phyloP scores from a whole-genome alignment of 2,329 filamentous ascomycete genomes.

The Fusarium sp. region DNA sequence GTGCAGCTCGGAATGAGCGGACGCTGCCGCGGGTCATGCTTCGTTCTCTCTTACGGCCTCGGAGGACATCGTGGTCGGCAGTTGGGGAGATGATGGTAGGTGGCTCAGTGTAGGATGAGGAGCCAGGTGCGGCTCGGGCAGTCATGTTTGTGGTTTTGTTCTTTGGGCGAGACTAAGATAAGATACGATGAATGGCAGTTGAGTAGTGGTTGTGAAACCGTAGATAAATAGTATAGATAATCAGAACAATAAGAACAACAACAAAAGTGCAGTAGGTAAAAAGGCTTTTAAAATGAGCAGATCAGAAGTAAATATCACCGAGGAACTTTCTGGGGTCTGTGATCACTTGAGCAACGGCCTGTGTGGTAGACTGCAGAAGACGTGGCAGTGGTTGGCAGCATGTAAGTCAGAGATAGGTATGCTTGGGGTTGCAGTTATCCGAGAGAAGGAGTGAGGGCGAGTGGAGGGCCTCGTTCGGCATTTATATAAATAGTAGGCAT shows the following conservation, averaged over 20 bases:
- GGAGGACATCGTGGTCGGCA: conserved; percentile 49
- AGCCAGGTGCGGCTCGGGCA: conserved; percentile 37
- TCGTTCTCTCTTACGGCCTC: conserved; percentile 57
- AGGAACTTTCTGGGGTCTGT: conserved; percentile 13
- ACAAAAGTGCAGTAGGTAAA: not conserved
- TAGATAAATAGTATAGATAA: conserved; percentile 3
- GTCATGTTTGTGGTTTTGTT: conserved; percentile 44
- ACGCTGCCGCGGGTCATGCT: conserved; percentile 52
- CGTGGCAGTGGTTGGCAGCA: conserved; percentile 29
- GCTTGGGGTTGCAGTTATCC: conserved; percentile 21
- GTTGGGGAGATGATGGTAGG: conserved; percentile 38
- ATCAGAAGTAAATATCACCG: conserved; percentile 6
- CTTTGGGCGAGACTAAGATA: not conserved
- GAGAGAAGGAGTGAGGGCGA: not conserved
- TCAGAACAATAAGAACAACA: conserved; percentile 12
- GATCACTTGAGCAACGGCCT: conserved; percentile 34
- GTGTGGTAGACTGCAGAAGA: conserved; percentile 29
- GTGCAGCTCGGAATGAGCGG: conserved; percentile 48
- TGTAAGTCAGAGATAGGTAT: conserved; percentile 19
- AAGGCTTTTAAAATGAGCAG: not conserved
- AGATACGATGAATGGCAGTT: not conserved
- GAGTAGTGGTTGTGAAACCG: conserved; percentile 12
- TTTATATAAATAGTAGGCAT: conserved; percentile 31
- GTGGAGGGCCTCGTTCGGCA: conserved; percentile 25
- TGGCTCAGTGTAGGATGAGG: conserved; percentile 44